Base-by-base conservation (phyloP, 225 moss, liverwort and hornwort genomes). In the Marchantia polymorpha region DNA sequence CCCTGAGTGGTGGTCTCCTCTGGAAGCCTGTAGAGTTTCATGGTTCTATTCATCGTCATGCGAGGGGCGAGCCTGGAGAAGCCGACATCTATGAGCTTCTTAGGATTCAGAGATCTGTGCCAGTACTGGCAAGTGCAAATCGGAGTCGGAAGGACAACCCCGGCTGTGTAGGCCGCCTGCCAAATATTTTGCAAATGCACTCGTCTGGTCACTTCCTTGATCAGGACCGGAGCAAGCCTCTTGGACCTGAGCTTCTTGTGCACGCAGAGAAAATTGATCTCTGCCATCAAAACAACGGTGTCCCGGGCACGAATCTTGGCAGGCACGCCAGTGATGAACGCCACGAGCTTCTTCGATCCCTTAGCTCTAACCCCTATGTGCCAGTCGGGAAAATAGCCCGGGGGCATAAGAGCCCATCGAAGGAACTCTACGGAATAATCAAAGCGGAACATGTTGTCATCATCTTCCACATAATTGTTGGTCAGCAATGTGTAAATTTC, bases 81-180 rank as follows among this genome's bases (percentile, higher is more conserved):
- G 5, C 96, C 96, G 47, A 96, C 96, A 70, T 96, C 94, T 22
- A 94, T 96, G 69, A 94, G 85, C 80, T 96, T 96, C 90, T 93
- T 96, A 3, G 96, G 94, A 80, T 96, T 96, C 84, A 96, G 72
- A 23, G 96, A 92, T 88, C 96, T 88, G 80, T 96, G 96, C 92
- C 94, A 96, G 76, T 96, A 96, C 89, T 94, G 96, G 86, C 96
- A 94, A 31, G 96, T 96, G 46, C 94, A 89, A 85, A 96, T 94
- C 14, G 96, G 96, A 13, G 96, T 94, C 22, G 96, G 94, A 47
- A 96, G 88, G 27, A 96, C 92, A 77, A 96, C 94, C 31, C 94
- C 96, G 9, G 96, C 96, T 29, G 96, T 96, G 76, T 96, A 96
- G 23, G 94, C 94, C 10, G 94, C 96, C 86, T 96, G 96, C 96